Conservation (phyloP, 441 rosid genomes). For the Manihot esculenta region DNA sequence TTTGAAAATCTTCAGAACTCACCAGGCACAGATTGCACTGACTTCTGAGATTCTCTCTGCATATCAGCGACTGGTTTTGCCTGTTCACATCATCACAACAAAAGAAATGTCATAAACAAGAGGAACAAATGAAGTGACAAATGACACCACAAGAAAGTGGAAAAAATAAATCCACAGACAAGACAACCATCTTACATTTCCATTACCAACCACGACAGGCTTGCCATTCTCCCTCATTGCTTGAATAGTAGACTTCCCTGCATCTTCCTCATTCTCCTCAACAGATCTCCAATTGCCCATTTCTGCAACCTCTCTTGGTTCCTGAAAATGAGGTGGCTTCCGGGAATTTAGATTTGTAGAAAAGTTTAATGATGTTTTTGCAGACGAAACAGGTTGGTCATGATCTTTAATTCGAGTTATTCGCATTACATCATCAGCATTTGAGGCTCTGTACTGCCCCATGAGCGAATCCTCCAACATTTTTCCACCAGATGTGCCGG, state of each 20-base stretch:
- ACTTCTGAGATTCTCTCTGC: slow-evolving; percentile 41
- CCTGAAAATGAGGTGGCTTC: slow-evolving; percentile 47
- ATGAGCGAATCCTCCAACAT: slow-evolving; percentile 37
- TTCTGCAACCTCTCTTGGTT: slow-evolving; percentile 40
- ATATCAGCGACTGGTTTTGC: slow-evolving; percentile 35
- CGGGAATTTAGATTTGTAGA: slow-evolving; percentile 49
- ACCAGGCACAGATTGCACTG: slow-evolving; percentile 54
- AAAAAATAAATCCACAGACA: slow-evolving; percentile 15
- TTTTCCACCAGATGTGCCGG: slow-evolving; percentile 40
- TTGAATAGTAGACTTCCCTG: slow-evolving; percentile 34
- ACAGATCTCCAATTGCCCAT: slow-evolving; percentile 41
- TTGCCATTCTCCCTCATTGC: slow-evolving; percentile 42
- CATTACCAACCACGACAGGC: slow-evolving; percentile 40
- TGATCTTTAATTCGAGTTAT: slow-evolving; percentile 30
- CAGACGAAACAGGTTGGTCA: slow-evolving; percentile 37
- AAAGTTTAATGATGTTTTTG: slow-evolving; percentile 39
- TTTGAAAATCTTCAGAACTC: slow-evolving; percentile 27
- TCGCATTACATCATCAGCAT: slow-evolving; percentile 37
- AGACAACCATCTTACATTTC: slow-evolving; percentile 56
- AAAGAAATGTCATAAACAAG: slow-evolving; percentile 23
- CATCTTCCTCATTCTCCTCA: slow-evolving; percentile 33
- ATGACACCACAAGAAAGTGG: slow-evolving; percentile 10
- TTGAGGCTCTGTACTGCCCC: slow-evolving; percentile 39
- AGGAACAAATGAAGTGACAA: slow-evolving; percentile 10
- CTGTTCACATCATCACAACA: slow-evolving; percentile 36